These are phyloP conservation scores for Pezicula radicicola DNA, from an alignment of 2,329 filamentous ascomycete species.

Conservation along the genomic window DNA sequence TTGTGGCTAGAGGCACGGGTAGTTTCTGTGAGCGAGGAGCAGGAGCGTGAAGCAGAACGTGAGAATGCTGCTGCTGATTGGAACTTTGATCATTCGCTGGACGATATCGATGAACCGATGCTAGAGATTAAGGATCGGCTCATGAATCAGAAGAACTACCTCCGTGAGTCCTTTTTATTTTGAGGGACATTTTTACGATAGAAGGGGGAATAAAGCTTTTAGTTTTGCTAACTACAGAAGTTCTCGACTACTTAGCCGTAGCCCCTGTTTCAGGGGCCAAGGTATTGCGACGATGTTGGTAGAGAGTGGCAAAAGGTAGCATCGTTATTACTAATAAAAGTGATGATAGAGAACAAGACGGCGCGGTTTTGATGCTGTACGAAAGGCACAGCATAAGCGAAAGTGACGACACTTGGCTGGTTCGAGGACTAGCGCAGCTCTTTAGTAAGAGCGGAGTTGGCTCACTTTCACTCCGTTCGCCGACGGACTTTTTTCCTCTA, in stretches of 20 bases:
- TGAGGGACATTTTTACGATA: background rate
- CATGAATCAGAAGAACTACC: background rate
- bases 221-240: conserved; percentile 10
- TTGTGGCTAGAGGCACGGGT: background rate
- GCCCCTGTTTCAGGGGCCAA: conserved; percentile 26
- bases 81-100: background rate
- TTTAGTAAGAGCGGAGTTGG: no score
- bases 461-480: no score
- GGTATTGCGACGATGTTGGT: conserved; percentile 24
- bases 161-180: background rate
- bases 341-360: no score
- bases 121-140: background rate
- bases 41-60: background rate
- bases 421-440: no score
- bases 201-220: background rate
- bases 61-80: background rate
- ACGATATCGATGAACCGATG: background rate
- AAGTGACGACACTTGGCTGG: no score
- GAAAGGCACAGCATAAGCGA: no score
- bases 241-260: conserved; percentile 27
- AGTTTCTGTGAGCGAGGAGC: background rate
- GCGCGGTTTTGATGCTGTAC: no score
- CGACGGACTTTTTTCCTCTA: no score
- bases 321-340: no score
- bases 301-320: no score